These are phyloP conservation scores for Glycine tomentella DNA, from an alignment of 306 rosid genomes.

Conservation along the genomic window DNA sequence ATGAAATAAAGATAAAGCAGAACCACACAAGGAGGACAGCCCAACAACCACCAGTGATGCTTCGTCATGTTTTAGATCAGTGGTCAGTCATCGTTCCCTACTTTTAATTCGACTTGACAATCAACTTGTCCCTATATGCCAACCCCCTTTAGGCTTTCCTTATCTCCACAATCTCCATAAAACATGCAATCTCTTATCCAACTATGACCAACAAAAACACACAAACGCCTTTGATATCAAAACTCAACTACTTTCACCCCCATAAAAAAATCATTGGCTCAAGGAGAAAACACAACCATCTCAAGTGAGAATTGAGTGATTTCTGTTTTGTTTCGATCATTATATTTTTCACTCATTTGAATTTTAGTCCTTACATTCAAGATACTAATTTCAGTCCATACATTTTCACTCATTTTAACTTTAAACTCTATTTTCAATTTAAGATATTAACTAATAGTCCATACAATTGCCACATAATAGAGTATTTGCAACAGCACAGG, in stretches of 20 bases:
- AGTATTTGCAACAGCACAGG: too few species aligned
- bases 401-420: too few species aligned
- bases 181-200: conserved; percentile 7
- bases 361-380: not conserved
- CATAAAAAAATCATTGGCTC: not conserved
- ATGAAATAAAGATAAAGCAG: conserved; percentile 13
- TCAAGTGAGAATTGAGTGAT: too few species aligned
- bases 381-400: too few species aligned
- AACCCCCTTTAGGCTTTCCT: not conserved
- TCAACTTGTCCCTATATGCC: conserved; percentile 3
- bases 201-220: too few species aligned
- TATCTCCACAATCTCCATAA: conserved; percentile 6
- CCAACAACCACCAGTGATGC: not conserved
- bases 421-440: too few species aligned
- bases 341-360: too few species aligned
- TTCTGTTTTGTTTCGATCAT: too few species aligned
- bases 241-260: not conserved
- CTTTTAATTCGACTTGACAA: conserved; percentile 19
- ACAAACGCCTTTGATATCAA: too few species aligned
- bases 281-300: not conserved
- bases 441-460: too few species aligned
- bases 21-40: conserved; percentile 34
- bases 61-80: not conserved
- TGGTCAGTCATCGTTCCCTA: not conserved
- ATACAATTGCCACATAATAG: too few species aligned